Conservation (phyloP, 768 basidiomycete species). For the Tephrocybe rancida region DNA sequence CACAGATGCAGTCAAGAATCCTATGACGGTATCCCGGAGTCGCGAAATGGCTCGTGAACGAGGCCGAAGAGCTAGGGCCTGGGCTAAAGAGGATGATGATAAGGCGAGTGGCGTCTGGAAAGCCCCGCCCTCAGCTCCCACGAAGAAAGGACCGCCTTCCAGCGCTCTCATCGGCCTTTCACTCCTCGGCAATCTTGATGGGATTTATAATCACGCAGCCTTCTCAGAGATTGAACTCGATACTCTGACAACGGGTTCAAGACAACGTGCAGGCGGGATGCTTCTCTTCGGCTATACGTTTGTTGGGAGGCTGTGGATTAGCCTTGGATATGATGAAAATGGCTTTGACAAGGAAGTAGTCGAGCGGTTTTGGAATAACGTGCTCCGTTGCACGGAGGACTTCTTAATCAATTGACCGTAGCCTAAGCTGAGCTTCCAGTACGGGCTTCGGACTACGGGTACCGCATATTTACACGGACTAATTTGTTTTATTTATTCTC, state of each 20-base stretch:
- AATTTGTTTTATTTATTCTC: no score
- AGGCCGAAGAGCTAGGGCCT: conserved; percentile 58
- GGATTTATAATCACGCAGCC: conserved; percentile 69
- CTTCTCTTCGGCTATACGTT: conserved; percentile 84
- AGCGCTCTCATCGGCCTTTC: conserved; percentile 76
- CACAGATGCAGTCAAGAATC: conserved; percentile 60
- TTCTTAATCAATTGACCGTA: conserved; percentile 39
- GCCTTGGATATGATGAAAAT: conserved; percentile 78
- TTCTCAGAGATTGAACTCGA: conserved; percentile 66
- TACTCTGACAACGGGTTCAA: conserved; percentile 79
- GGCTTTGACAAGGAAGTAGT: conserved; percentile 68
- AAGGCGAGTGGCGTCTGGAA: conserved; percentile 47
- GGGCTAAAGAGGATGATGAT: conserved; percentile 79
- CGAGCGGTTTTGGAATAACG: conserved; percentile 66
- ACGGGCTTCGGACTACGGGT: no score
- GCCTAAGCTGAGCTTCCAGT: no score
- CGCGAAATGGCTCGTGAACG: conserved; percentile 68
- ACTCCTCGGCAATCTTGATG: conserved; percentile 83
- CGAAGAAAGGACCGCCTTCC: conserved; percentile 42
- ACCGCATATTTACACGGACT: no score
- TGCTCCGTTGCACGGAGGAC: conserved; percentile 57
- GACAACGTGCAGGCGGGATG: conserved; percentile 80
- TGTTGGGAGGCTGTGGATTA: conserved; percentile 75
- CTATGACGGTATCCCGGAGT: conserved; percentile 62
- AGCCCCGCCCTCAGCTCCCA: conserved; percentile 23